These are phyloP conservation scores for Acer campestre DNA, from an alignment of 345 rosid species.

Conservation along the genomic window DNA sequence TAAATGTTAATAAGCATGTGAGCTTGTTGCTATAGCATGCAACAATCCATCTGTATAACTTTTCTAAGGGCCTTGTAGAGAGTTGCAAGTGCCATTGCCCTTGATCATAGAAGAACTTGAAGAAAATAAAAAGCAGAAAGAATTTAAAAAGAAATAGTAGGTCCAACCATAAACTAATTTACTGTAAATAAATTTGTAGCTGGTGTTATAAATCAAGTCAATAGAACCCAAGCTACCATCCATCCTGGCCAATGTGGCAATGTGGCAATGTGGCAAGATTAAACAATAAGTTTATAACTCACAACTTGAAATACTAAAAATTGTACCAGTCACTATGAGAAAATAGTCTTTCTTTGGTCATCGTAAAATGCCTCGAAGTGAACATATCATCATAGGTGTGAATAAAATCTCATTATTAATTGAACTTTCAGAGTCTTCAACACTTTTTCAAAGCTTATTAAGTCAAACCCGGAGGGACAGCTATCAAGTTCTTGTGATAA, in stretches of 20 bases:
- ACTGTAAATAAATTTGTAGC: background rate
- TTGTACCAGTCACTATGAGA: background rate
- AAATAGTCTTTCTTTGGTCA: background rate
- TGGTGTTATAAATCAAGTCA: background rate
- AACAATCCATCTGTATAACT: background rate
- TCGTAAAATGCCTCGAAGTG: background rate
- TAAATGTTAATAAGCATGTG: constrained; percentile 5
- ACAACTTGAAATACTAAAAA: background rate
- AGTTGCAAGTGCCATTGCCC: background rate
- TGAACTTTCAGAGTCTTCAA: background rate
- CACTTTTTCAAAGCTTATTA: background rate
- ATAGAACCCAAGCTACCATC: background rate
- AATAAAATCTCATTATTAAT: background rate
- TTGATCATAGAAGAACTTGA: background rate
- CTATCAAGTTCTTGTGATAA: background rate
- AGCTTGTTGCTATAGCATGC: background rate
- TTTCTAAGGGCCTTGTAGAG: background rate
- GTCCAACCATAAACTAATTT: background rate
- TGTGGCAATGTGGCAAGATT: background rate
- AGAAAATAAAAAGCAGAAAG: background rate
- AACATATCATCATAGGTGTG: background rate
- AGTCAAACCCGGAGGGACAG: background rate
- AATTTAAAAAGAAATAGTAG: background rate
- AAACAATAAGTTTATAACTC: background rate
- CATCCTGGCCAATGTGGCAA: background rate